Conservation (phyloP, 495 filamentous ascomycete species). For the Rhypophila decipiens region DNA sequence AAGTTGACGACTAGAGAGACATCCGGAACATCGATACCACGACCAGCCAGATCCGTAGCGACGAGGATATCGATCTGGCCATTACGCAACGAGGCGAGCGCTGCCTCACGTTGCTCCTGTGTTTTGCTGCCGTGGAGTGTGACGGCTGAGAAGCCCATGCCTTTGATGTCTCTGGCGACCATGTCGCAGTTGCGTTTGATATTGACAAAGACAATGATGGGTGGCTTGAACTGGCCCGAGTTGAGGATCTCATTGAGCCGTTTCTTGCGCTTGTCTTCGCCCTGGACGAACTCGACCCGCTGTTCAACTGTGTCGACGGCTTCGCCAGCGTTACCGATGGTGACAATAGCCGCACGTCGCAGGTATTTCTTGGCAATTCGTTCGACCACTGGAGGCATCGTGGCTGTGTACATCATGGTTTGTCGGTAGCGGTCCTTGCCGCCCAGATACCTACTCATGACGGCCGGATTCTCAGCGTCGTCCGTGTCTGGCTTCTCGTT, state of each 20-base stretch:
- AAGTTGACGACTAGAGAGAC: conserved; percentile 96
- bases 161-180: conserved; percentile 89
- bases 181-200: conserved; percentile 99
- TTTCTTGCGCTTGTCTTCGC: conserved; percentile 98
- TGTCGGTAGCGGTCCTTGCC: conserved; percentile 88
- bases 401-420: conserved; percentile 99
- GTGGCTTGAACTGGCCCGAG: conserved; percentile 78
- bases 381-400: conserved; percentile 91
- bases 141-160: conserved; percentile 85
- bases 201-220: conserved; percentile 99
- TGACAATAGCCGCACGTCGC: conserved; percentile 87
- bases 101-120: conserved; percentile 95
- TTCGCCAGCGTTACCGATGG: conserved; percentile 89
- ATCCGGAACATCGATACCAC: conserved; percentile 97
- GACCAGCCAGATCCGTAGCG: conserved; percentile 90
- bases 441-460: conserved; percentile 77
- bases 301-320: conserved; percentile 99
- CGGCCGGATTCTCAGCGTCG: conserved; percentile 78
- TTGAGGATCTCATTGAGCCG: conserved; percentile 84
- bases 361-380: conserved; percentile 96
- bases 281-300: conserved; percentile 84
- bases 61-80: conserved; percentile 85
- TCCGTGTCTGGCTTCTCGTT: conserved; percentile 97
- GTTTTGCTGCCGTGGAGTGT: conserved; percentile 94
- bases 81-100: conserved; percentile 75